Evolutionary conservation across 805 yeast species (phyloP).

Genomic region (Metschnikowia amazonensis): DNA sequence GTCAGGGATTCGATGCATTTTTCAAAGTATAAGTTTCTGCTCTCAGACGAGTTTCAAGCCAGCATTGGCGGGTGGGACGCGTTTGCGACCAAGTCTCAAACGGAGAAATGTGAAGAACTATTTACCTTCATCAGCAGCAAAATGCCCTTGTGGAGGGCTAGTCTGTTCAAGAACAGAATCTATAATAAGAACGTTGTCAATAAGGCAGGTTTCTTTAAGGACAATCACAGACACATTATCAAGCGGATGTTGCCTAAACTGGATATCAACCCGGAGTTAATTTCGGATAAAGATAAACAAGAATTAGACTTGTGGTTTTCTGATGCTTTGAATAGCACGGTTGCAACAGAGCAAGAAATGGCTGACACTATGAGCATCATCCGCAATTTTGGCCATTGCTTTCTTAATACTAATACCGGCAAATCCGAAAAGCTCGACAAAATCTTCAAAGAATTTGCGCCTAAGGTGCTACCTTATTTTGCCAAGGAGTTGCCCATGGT

Average conservation of each 20-base stretch:
- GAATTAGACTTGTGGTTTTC: constrained; percentile 3
- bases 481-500: constrained; percentile 5
- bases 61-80: constrained; percentile 12
- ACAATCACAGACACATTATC: constrained; percentile 1
- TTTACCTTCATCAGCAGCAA: constrained; percentile 10
- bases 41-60: constrained; percentile 8
- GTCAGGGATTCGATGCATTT: constrained; percentile 13
- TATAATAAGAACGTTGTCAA: constrained; percentile 14
- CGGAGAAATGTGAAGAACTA: constrained; percentile 11
- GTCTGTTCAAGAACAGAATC: background rate
- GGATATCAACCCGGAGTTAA: constrained; percentile 2
- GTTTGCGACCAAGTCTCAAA: constrained; percentile 9
- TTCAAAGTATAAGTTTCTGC: constrained; percentile 13
- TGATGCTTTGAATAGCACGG: constrained; percentile 4
- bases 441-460: constrained; percentile 9
- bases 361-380: constrained; percentile 18
- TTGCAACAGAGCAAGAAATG: constrained; percentile 14
- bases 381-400: constrained; percentile 18
- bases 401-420: constrained; percentile 4
- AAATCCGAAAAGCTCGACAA: constrained; percentile 3
- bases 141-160: constrained; percentile 15
- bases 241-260: constrained; percentile 1
- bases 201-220: constrained; percentile 8
- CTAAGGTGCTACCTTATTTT: constrained; percentile 12
- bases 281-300: constrained; percentile 7